phyloP scores from a whole-genome alignment of 108 stramenopile genomes.

The Cyclotella atomus region DNA sequence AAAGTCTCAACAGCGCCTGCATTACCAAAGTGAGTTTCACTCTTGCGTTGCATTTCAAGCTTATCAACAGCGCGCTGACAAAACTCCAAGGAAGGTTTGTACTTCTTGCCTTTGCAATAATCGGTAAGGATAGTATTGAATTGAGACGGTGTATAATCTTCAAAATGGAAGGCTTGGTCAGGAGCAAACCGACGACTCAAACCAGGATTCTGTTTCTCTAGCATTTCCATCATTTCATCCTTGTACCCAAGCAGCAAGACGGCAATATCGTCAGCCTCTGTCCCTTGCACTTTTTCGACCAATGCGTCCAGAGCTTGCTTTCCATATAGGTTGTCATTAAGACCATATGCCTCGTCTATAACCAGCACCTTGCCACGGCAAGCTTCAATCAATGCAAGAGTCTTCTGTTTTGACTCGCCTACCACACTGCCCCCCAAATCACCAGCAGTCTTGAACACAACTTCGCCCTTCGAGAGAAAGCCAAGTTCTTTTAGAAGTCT shows the following conservation, averaged over 20 bases:
- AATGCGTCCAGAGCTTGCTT: slow-evolving; percentile 70
- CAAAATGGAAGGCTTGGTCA: slow-evolving; percentile 72
- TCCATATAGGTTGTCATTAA: slow-evolving; percentile 57
- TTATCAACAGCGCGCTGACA: slow-evolving; percentile 36
- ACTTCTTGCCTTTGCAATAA: slow-evolving; percentile 26
- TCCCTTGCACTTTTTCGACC: slow-evolving; percentile 77
- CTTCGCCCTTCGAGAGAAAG: slow-evolving; percentile 71
- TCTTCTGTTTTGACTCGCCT: slow-evolving; percentile 63
- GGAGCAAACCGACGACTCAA: slow-evolving; percentile 64
- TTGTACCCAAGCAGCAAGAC: slow-evolving; percentile 79
- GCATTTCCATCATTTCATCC: slow-evolving; percentile 67
- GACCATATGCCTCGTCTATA: slow-evolving; percentile 82
- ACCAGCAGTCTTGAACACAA: slow-evolving; percentile 60
- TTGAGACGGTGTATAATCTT: slow-evolving; percentile 71
- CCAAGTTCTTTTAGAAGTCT: slow-evolving; percentile 69
- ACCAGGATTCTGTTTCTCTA: slow-evolving; percentile 70
- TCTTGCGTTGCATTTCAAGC: slow-evolving; percentile 21
- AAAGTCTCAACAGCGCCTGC: slow-evolving; percentile 70
- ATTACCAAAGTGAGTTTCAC: slow-evolving; percentile 74
- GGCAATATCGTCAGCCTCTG: slow-evolving; percentile 70
- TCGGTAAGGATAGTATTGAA: slow-evolving; percentile 55
- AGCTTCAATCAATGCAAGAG: slow-evolving; percentile 56
- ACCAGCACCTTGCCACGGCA: slow-evolving; percentile 70
- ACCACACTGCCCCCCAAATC: slow-evolving; percentile 66
- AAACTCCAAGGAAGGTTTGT: slow-evolving; percentile 39